These are phyloP conservation scores for Backusella westeae DNA, from an alignment of 192 early-diverging fungal genomes.

Conservation along the genomic window DNA sequence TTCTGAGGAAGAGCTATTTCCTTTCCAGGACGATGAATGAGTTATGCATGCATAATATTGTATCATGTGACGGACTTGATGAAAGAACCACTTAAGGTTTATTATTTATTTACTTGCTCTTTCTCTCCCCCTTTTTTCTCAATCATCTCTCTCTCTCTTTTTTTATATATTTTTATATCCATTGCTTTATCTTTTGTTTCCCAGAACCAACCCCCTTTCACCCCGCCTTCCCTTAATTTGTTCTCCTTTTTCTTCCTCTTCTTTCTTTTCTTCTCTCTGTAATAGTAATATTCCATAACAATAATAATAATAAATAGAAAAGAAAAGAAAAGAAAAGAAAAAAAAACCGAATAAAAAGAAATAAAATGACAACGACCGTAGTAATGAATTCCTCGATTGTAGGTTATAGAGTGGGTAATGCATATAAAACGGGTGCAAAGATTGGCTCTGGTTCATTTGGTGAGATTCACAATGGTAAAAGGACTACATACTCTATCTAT, in stretches of 20 bases:
- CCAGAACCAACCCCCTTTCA: not conserved
- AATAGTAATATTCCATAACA: not conserved
- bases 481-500: too few relatives aligned
- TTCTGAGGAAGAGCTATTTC: slow-evolving; percentile 16
- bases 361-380: slow-evolving; percentile 2
- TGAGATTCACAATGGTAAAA: slow-evolving; percentile 89
- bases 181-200: not conserved
- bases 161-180: not conserved
- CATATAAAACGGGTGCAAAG: slow-evolving; percentile 91
- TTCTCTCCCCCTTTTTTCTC: not conserved
- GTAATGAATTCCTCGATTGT: slow-evolving; percentile 7
- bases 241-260: not conserved
- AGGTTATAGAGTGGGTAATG: slow-evolving; percentile 83
- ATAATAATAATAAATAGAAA: not conserved
- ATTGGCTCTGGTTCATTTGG: slow-evolving; percentile 98
- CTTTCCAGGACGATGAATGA: slow-evolving; percentile 9
- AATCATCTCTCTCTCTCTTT: not conserved
- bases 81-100: not conserved
- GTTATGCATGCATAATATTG: slow-evolving; percentile 3
- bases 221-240: not conserved
- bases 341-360: not conserved
- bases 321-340: not conserved
- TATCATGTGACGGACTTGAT: not conserved
- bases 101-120: slow-evolving; percentile 11
- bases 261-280: not conserved